phyloP scores from a whole-genome alignment of 495 filamentous ascomycete genomes.

The Platismatia glauca region DNA sequence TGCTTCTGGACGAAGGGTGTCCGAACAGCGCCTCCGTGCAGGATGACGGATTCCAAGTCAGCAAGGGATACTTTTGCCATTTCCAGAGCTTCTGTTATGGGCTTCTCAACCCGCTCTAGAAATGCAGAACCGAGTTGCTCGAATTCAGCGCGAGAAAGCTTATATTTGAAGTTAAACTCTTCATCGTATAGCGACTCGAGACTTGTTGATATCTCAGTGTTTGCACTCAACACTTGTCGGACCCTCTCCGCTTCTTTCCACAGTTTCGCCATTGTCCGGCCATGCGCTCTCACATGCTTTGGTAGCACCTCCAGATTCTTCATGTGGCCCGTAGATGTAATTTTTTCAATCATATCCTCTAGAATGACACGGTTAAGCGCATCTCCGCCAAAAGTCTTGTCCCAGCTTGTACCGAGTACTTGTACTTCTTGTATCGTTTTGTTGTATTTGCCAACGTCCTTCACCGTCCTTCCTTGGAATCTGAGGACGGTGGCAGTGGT shows the following conservation, averaged over 20 bases:
- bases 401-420: constrained; percentile 80
- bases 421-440: constrained; percentile 93
- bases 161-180: constrained; percentile 88
- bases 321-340: constrained; percentile 60
- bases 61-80: constrained; percentile 60
- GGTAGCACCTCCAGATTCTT: constrained; percentile 55
- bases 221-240: constrained; percentile 88
- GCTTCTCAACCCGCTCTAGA: constrained; percentile 55
- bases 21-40: constrained; percentile 82
- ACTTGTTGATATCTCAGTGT: constrained; percentile 65
- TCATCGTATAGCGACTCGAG: constrained; percentile 81
- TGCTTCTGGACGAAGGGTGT: constrained; percentile 91
- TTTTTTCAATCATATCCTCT: constrained; percentile 74
- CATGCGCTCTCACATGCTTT: constrained; percentile 58
- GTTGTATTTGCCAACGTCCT: constrained; percentile 88
- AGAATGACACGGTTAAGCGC: constrained; percentile 78
- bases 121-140: constrained; percentile 69
- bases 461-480: constrained; percentile 82
- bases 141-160: constrained; percentile 71
- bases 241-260: constrained; percentile 84
- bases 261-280: constrained; percentile 76
- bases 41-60: constrained; percentile 82
- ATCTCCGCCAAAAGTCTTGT: constrained; percentile 83
- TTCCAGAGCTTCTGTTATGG: constrained; percentile 65
- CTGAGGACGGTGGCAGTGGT: constrained; percentile 87